These are phyloP conservation scores for Cryptomeria japonica DNA, from an alignment of 75 land plant genomes.

Conservation along the genomic window DNA sequence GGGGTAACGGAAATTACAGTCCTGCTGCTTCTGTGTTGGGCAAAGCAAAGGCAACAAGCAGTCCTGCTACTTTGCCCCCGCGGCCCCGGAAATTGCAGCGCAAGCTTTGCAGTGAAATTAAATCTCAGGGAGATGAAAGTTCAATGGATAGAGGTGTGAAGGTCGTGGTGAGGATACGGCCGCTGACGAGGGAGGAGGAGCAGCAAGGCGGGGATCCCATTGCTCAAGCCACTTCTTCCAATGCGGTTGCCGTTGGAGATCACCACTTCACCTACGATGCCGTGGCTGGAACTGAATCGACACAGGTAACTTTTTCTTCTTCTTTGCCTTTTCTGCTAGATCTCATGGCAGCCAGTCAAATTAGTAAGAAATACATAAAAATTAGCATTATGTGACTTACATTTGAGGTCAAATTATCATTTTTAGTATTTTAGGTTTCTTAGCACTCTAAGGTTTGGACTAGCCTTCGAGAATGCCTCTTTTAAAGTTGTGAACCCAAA, in stretches of 20 bases:
- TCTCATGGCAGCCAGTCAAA: neutral
- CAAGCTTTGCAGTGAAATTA: neutral
- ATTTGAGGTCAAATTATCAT: neutral
- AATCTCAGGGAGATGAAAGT: neutral
- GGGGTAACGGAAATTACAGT: neutral
- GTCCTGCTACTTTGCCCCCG: neutral
- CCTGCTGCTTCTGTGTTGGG: neutral
- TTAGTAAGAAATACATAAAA: neutral
- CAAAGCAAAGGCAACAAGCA: neutral
- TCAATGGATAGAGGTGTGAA: constrained; percentile 6
- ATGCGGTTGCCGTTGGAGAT: constrained; percentile 49
- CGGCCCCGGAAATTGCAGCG: neutral
- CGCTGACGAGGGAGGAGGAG: constrained; percentile 48
- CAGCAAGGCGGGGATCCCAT: constrained; percentile 30
- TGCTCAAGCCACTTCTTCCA: constrained; percentile 37
- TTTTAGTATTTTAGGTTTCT: neutral
- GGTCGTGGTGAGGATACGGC: constrained; percentile 75
- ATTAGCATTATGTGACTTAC: neutral
- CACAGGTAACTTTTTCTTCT: constrained; percentile 41
- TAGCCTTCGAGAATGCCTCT: neutral
- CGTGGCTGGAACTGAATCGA: constrained; percentile 51
- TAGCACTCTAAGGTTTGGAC: neutral
- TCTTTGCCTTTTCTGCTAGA: neutral
- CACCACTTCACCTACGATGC: constrained; percentile 69
- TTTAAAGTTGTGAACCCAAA: neutral